Base-by-base conservation (phyloP, 192 early-diverging fungal species). In the Phlyctochytrium bullatum region DNA sequence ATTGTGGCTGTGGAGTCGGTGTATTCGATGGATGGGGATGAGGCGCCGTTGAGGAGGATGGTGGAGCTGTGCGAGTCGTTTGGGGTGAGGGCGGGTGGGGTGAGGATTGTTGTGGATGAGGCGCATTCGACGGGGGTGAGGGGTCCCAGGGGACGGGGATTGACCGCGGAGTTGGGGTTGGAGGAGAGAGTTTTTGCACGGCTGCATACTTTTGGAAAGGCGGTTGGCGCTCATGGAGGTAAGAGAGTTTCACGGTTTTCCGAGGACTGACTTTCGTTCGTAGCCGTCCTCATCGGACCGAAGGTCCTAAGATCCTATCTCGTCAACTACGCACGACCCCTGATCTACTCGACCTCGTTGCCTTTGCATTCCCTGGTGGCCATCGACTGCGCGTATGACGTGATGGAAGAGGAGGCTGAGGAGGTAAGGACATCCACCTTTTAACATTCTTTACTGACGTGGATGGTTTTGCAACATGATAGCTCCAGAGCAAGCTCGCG, bases 1-100 rank as follows among this genome's bases (percentile, higher is more conserved):
- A 84, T 92, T 81, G 79, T 93, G 4, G 86, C 88, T 0, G 86
- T 92, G 3, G 91, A 92, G 74, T 75, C 86, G 3, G 78, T 92
- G 12, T 93, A 93, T 71, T 89, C 87, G 0, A 93, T 93, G 92
- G 92, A 93, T 74, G 92, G 92, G 0, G 88, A 91, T 72, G 69
- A 83, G 3, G 85, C 89, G 6, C 89, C 89, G 0, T 67, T 93
- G 23, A 56, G 28, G 24, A 87, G 92, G 25, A 86, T 93, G 24
- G 83, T 89, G 0, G 64, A 74, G 28, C 47, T 86, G 0, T 47
- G 86, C 31, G 68, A 76, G 29, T 36, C 69, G 57, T n/a, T 75
- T 17, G 75, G 73, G n/a, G 25, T 58, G 2, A 64, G 68, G 29
- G 73, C 52, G 17, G 79, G 75, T 12, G 86, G 85, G 47, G 83